Evolutionary conservation across 768 basidiomycete species (phyloP), one percentile per base, ranked within the genome.

Genomic region (Panaeolus cyanescens): DNA sequence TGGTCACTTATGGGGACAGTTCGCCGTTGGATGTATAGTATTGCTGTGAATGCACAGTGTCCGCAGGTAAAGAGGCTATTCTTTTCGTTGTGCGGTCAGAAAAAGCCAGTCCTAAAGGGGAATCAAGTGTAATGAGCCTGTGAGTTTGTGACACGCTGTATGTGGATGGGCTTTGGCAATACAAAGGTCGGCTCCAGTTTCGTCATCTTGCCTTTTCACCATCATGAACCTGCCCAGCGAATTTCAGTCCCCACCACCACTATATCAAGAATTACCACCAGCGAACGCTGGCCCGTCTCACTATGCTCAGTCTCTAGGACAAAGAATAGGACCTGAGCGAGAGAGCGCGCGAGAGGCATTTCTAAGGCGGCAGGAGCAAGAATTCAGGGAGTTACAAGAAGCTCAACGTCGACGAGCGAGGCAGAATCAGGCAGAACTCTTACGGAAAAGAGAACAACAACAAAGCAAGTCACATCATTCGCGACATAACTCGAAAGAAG

Each of bases 211-310:
- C 17, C 45, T n/a, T 50, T 39, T 15, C 25, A 28, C 22, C 45
- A 50, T 28, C 45, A 50, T 50, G 45, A 50, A 50, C 45, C 45
- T 50, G 25, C 45, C 45, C 45, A 50, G 22, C 45, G 45, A 50
- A 50, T 50, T 50, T 50, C 45, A 28, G 22, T 50, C 45, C 12
- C 45, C 45, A 13, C 22, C 45, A 50, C 45, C 45, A 2, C 22
- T 28, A 10, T 50, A 50, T 28, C 25, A 50, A 30, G 45, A 50
- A 28, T 28, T 50, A 13, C 22, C 45, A 3, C 45, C 45, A 28
- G 30, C 45, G 45, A 50, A 50, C 30, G 1, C 45, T 30, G 45
- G 45, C 25, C 15, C 45, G 5, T 28, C 45, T 25, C 25, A 28
- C 12, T 7, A 1, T 28, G 45, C 17, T 28, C 22, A 50, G 10